These are phyloP conservation scores for Fusarium compactum DNA, from an alignment of 2,329 filamentous ascomycete genomes.

Conservation along the genomic window DNA sequence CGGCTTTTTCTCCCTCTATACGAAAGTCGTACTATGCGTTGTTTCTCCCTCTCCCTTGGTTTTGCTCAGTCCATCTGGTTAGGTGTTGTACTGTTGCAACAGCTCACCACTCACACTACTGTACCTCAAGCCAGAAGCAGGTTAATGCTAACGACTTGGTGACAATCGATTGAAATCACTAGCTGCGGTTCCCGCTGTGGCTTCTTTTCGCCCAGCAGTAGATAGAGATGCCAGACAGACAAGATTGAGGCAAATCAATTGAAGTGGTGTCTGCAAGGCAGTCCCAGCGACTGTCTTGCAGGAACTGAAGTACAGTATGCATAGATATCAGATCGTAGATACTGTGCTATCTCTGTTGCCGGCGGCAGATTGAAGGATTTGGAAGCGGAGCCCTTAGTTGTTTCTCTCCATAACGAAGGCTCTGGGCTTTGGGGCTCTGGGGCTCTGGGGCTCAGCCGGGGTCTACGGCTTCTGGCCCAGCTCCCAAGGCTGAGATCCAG, in stretches of 20 bases:
- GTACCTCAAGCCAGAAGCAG: constrained; percentile 28
- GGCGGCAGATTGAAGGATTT: constrained; percentile 24
- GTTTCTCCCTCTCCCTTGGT: constrained; percentile 13
- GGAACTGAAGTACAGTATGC: constrained; percentile 41
- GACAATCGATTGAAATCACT: not conserved
- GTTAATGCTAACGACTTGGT: constrained; percentile 11
- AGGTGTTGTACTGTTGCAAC: not conserved
- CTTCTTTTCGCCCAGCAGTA: not conserved
- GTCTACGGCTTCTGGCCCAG: constrained; percentile 21
- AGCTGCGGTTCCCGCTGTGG: constrained; percentile 13
- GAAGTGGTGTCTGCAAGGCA: constrained; percentile 5
- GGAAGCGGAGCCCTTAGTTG: not conserved
- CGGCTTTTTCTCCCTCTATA: constrained; percentile 29
- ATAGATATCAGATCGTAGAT: not conserved
- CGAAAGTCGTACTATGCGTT: not conserved
- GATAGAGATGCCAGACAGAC: not conserved
- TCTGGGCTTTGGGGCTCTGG: constrained; percentile 16
- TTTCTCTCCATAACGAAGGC: constrained; percentile 19
- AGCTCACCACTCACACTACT: constrained; percentile 31
- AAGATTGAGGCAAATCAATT: constrained; percentile 17
- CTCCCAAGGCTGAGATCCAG: constrained; percentile 6
- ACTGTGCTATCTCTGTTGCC: constrained; percentile 22
- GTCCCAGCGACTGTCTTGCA: constrained; percentile 15
- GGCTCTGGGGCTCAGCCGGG: constrained; percentile 6
- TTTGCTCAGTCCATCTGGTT: not conserved